Evolutionary conservation across 2,329 filamentous ascomycete genomes (phyloP), one percentile per base, ranked within the genome.

Genomic region (Aureobasidium mangrovei): DNA sequence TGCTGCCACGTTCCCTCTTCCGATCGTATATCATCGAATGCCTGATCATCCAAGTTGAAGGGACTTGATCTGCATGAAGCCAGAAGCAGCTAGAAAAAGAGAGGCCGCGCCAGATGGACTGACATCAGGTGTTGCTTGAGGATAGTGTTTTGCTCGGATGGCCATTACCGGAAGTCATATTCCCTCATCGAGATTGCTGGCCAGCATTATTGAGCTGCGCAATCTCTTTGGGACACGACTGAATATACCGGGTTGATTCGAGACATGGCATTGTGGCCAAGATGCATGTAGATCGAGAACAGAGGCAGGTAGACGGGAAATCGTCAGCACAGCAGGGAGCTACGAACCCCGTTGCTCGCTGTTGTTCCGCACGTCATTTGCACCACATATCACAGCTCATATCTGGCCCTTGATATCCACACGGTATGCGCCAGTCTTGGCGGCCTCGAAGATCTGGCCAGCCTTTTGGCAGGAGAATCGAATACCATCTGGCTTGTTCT

Each of bases 401-500:
- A 96, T 95, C 74, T 97, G 91, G 66, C 91, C 91, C 75, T 97
- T 96, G 76, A 97, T 94, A 74, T 97, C 91, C 76, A 97, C 86
- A 67, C 84, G 85, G 72, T 95, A 94, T 46, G 91, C 91, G 59
- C 79, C 77, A 38, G 76, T 71, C 68, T 84, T 86, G 56, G 87
- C 82, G 52, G 73, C 69, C 67, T 96, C 89, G 70, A 97, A 95
- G 24, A 85, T 72, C 40, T 70, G 67, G 49, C 80, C 80, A 47
- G 85, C 87, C 73, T 91, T 91, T 64, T 81, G 82, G 42, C 85
- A 84, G 62, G 88, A 69, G 66, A 95, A 84, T 58, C 80, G 77
- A 18, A 64, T 49, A 60, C 82, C 80, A 59, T 87, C 84, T 60
- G 84, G 78, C 60, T 83, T 84, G 68, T 93, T 85, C 70, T 91